Evolutionary conservation across 805 yeast genomes (phyloP), one percentile per base, ranked within the genome.

Genomic region (Saccharomycodes ludwigii): DNA sequence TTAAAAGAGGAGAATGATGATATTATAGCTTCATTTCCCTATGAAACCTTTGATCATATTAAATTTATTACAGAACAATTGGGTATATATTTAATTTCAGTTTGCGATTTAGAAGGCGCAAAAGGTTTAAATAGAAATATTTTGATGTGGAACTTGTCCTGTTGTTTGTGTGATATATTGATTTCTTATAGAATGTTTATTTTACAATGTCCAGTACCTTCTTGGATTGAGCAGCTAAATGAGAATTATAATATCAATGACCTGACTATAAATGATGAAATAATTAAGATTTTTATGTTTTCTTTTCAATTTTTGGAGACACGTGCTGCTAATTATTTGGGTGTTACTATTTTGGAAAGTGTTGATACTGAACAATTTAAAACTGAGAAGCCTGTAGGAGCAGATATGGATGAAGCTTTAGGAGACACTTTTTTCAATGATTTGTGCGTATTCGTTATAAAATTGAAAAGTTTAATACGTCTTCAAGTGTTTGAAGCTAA

Each of bases 111-210:
- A 3, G 21, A n/a, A 18, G 39, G 33, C 5, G 29, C 21, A 2
- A 27, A 21, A 14, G 27, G 25, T n/a, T 18, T n/a, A 17, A 25
- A 24, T 10, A 14, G 14, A 4, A 12, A 27, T 11, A 21, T 32
- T 12, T 27, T 45, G 18, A 40, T 40, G 22, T 40, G 41, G 40
- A 28, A 39, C 12, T 18, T 44, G n/a, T 36, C 47, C n/a, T 41
- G 37, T 22, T 29, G 52, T 0, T 32, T 47, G 3, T 34, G 47
- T 9, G 58, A 53, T 35, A 39, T 40, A 15, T 29, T 42, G 13
- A 44, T 45, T 3, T 41, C 56, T 4, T 27, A 43, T 4, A 53
- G 44, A 31, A 41, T 50, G 18, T 48, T 50, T 38, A 54, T 50
- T 27, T 29, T 50, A 8, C 44, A 48, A 14, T 21, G 48, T 21